Conservation (phyloP, 1,139 yeast genomes). For the Scheffersomyces parashehatae region DNA sequence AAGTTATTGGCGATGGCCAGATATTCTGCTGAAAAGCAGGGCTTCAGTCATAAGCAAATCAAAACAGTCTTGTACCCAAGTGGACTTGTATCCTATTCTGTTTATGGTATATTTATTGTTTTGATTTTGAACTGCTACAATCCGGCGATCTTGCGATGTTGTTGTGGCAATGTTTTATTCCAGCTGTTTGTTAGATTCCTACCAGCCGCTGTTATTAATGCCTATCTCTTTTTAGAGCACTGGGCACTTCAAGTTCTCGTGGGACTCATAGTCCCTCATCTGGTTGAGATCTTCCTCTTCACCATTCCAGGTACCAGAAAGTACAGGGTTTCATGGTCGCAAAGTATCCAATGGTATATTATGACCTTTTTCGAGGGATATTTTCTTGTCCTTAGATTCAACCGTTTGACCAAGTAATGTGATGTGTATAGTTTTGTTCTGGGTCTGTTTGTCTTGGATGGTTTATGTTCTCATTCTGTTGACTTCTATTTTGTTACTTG, state of each 20-base stretch:
- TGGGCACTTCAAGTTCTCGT: conserved; percentile 23
- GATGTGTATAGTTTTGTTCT: no score
- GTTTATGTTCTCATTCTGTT: no score
- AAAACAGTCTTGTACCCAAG: conserved; percentile 30
- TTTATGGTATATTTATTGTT: conserved; percentile 27
- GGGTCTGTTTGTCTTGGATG: no score
- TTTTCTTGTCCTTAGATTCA: conserved; percentile 48
- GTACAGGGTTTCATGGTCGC: conserved; percentile 57
- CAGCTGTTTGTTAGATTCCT: conserved; percentile 19
- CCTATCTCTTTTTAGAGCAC: conserved; percentile 17
- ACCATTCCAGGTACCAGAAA: conserved; percentile 46
- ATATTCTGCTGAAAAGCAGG: conserved; percentile 65
- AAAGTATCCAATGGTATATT: conserved; percentile 49
- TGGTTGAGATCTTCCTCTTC: conserved; percentile 40
- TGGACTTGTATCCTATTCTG: conserved; percentile 7
- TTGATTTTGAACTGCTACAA: conserved; percentile 30
- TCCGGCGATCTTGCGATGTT: conserved; percentile 21
- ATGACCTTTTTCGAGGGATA: conserved; percentile 61
- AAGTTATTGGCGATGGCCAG: conserved; percentile 69
- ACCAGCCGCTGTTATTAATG: conserved; percentile 19
- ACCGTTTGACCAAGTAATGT: conserved; percentile 8
- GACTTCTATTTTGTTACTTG: no score
- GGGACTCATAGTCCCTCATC: conserved; percentile 39
- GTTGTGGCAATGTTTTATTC: conserved; percentile 28
- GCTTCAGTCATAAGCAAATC: conserved; percentile 59